Base-by-base conservation (phyloP, 2,329 filamentous ascomycete genomes). In the Fusarium torulosum region DNA sequence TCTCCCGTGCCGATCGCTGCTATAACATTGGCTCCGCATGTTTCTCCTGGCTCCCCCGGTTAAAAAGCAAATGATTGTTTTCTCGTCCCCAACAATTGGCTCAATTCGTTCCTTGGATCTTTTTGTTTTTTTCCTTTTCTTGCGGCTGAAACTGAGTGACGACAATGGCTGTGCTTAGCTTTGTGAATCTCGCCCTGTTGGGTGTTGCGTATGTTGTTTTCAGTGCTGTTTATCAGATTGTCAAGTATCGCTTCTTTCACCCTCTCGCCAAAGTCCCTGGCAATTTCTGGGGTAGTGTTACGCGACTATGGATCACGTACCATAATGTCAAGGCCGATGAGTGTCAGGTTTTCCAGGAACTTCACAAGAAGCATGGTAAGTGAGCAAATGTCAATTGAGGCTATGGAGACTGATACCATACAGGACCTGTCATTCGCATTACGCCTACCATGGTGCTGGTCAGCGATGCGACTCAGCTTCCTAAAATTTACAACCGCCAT, bases 401-500 rank as follows among this genome's bases (percentile, higher is more conserved):
- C 13, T 7, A 2, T 9, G 0, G 3, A 2, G 7, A 20, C 21
- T 67, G 3, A 67, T 2, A 4, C 1, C 14, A 15, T 1, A 1
- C 8, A 68, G 72, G 72, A 17, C 72, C 72, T 5, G 29, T 74
- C 0, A 67, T 74, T 3, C 58, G 72, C 4, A 69, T 74, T 17
- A 71, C 66, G 0, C 72, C 72, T 9, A 72, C 70, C 0, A 74
- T 74, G 69, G 51, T 72, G 7, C 66, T 74, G 5, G 56, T 75
- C 37, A 73, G 66, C n/a, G 72, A 75, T 14, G 81, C 86, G 0
- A 83, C 79, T 2, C 83, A 85, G 70, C 79, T 89, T 3, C 86
- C 86, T 0, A 79, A 82, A 15, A 83, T 89, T 25, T 89, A 88
- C 75, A 79, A 81, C 52, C 82, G 85, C 21, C 78, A 84, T 63